These are phyloP conservation scores for Cyclostephanos invisitatus DNA, from an alignment of 108 stramenopile species.

Conservation along the genomic window DNA sequence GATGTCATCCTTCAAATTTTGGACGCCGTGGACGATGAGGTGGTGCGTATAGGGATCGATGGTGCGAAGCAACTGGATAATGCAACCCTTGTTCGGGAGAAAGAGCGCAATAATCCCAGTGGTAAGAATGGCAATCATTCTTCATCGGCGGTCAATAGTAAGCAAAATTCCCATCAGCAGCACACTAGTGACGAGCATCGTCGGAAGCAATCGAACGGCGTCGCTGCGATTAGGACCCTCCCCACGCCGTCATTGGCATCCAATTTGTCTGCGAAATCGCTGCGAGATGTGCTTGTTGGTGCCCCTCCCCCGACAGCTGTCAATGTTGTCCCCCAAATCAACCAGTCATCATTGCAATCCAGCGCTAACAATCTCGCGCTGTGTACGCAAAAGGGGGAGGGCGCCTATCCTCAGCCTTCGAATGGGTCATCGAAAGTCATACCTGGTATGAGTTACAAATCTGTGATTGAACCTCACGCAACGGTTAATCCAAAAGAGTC, in stretches of 20 bases:
- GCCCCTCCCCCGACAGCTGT: constrained; percentile 3
- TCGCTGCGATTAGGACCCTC: background rate
- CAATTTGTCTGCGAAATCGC: constrained; percentile 23
- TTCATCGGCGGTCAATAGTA: constrained; percentile 3
- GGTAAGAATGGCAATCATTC: constrained; percentile 22
- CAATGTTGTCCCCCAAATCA: background rate
- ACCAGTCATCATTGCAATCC: constrained; percentile 3
- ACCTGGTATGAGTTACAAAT: constrained; percentile 49
- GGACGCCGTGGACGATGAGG: constrained; percentile 63
- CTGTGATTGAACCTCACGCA: constrained; percentile 37
- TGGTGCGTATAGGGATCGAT: constrained; percentile 30
- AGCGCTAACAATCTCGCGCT: constrained; percentile 1
- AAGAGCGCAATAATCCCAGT: constrained; percentile 1
- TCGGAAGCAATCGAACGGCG: constrained; percentile 21
- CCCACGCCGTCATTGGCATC: constrained; percentile 6
- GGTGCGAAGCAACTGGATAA: constrained; percentile 1
- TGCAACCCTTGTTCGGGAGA: background rate
- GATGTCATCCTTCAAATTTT: constrained; percentile 64
- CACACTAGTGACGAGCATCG: constrained; percentile 22
- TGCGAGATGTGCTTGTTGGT: constrained; percentile 36
- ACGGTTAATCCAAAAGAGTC: constrained; percentile 2
- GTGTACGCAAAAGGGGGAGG: constrained; percentile 12
- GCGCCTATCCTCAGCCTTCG: constrained; percentile 4
- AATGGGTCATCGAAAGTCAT: constrained; percentile 37
- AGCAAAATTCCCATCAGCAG: background rate